Conservation (phyloP, 2,329 filamentous ascomycete species). For the Phialemoniopsis sp. region DNA sequence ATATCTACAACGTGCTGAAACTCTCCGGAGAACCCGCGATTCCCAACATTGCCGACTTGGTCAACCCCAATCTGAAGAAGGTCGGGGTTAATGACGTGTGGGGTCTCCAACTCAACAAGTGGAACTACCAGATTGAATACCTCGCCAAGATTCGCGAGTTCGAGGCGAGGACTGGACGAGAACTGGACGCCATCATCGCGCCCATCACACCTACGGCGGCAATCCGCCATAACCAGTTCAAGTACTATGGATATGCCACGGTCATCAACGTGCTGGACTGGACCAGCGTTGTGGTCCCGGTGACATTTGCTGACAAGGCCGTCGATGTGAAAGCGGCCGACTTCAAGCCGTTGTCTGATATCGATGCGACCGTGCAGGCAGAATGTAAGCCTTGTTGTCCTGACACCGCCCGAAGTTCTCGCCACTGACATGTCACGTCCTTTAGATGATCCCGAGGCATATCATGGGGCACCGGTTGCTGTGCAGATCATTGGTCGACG, state of each 20-base stretch:
- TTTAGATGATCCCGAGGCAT: constrained; percentile 14
- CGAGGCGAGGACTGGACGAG: constrained; percentile 21
- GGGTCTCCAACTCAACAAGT: no score
- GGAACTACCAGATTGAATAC: background rate
- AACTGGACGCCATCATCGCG: constrained; percentile 51
- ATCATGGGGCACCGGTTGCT: constrained; percentile 16
- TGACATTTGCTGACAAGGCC: constrained; percentile 33
- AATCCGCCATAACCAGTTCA: constrained; percentile 17
- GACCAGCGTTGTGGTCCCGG: constrained; percentile 36
- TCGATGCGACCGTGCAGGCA: constrained; percentile 13
- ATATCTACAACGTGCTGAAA: no score
- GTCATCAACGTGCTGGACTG: constrained; percentile 32
- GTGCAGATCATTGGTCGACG: constrained; percentile 19
- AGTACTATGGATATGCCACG: constrained; percentile 29
- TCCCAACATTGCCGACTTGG: no score
- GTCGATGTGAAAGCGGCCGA: constrained; percentile 20
- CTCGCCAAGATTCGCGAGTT: constrained; percentile 1
- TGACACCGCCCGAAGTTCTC: no score
- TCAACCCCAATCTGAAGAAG: no score
- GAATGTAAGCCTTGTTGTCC: constrained; percentile 18
- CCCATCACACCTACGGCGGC: constrained; percentile 46
- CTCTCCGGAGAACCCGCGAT: no score
- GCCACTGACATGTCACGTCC: no score
- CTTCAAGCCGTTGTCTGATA: constrained; percentile 12
- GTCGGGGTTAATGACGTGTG: no score